These are phyloP conservation scores for carrot (Daucus carota) DNA, from an alignment of 129 eudicot species.

Conservation along the genomic window DH1_v3.0 NC_030389.2:26159001-26159500, in stretches of 20 bases:
- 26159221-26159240: constrained; percentile 74
- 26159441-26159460: constrained; percentile 58
- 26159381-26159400: constrained; percentile 90
- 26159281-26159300: constrained; percentile 69
- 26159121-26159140: not conserved
- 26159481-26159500: constrained; percentile 46
- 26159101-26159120: not conserved
- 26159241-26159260: constrained; percentile 82
- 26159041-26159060: constrained; percentile 59
- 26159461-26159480: constrained; percentile 43
- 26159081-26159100: not conserved
- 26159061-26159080: constrained; percentile 21
- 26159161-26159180: constrained; percentile 49
- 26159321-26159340: constrained; percentile 61
- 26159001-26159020: constrained; percentile 55
- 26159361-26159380: constrained; percentile 90
- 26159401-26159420: constrained; percentile 85
- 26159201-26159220: constrained; percentile 73
- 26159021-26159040: constrained; percentile 65
- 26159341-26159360: constrained; percentile 82
- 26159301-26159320: constrained; percentile 56
- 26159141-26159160: constrained; percentile 42
- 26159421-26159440: constrained; percentile 61
- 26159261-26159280: constrained; percentile 75
- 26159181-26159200: constrained; percentile 86